phyloP scores from a whole-genome alignment of 2,329 filamentous ascomycete genomes.

The Xylaria sp. region DNA sequence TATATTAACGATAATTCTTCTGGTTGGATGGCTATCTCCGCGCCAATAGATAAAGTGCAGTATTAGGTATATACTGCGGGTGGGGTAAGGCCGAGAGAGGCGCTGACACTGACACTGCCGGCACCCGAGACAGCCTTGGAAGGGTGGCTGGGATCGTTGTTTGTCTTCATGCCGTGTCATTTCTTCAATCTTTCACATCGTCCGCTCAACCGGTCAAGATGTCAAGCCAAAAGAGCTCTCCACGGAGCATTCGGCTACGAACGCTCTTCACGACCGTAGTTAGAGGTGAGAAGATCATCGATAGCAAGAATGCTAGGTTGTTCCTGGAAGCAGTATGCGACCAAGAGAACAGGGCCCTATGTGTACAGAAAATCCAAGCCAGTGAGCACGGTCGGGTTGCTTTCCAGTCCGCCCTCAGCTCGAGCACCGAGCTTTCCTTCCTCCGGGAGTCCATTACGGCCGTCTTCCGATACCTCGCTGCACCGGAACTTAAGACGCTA shows the following conservation, averaged over 20 bases:
- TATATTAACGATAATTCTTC: too few species aligned
- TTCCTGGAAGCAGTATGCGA: constrained; percentile 29
- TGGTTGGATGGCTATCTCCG: constrained; percentile 11
- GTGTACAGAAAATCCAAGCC: constrained; percentile 25
- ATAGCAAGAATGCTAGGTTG: constrained; percentile 24
- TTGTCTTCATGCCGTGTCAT: not conserved
- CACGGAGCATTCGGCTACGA: constrained; percentile 14
- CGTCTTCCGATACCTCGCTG: constrained; percentile 18
- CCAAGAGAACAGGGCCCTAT: constrained; percentile 25
- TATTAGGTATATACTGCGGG: constrained; percentile 1
- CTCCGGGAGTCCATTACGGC: constrained; percentile 39
- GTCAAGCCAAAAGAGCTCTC: constrained; percentile 23
- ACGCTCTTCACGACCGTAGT: constrained; percentile 22
- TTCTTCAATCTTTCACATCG: not conserved
- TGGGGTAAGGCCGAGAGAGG: constrained; percentile 7
- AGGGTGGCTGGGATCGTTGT: not conserved
- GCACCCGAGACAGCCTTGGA: not conserved
- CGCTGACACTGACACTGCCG: not conserved
- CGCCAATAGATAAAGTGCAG: constrained; percentile 18
- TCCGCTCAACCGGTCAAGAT: constrained; percentile 14
- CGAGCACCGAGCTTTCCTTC: constrained; percentile 30
- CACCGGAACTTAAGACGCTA: constrained; percentile 13
- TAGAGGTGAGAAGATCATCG: constrained; percentile 23
- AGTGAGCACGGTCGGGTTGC: constrained; percentile 24
- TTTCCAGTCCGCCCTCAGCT: constrained; percentile 20